Evolutionary conservation across 345 rosid genomes (phyloP), one percentile per base, ranked within the genome.

Genomic region (Passiflora organensis): DNA sequence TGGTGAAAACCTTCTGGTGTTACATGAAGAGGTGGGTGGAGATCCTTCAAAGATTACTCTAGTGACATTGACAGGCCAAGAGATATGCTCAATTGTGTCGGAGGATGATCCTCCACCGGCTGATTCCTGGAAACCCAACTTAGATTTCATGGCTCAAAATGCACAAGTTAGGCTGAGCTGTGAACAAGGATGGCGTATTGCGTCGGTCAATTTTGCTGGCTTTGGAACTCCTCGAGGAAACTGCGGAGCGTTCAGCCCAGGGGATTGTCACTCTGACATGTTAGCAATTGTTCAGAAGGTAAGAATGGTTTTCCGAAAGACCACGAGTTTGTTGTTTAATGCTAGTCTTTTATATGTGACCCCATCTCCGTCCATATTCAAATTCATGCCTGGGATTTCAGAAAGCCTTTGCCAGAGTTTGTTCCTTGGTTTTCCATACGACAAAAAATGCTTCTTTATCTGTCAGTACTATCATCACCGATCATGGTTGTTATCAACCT

Each of bases 11-110:
- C 61, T 84, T 4, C 63, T 81, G 21, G 84, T 81, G 51, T 68
- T 81, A 23, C 82, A 68, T 16, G 90, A 84, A 71, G 90, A 81
- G 70, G 75, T 81, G 5, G 81, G 90, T 0, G 90, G 90, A 13
- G 81, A 81, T 42, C 86, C 84, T 18, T 60, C 74, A 37, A 67
- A 75, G 56, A 63, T 84, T 53, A 72, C 86, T 12, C 57, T 79
- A 62, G 53, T 67, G 43, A 66, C 77, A 46, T 44, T 53, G 60
- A 67, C 74, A 0, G 78, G 81, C 36, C 86, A 79, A 64, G 74
- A 75, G 60, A 77, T 81, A 47, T 77, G 84, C 53, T 68, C 82
- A 17, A 38, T 66, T 49, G 64, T 81, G 55, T 70, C 90, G 19
- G 78, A 79, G 65, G 43, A 65, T 11, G 86, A 79, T 75, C 86